Base-by-base conservation (phyloP, 2,329 filamentous ascomycete species). In the Botrytis cinerea region DNA sequence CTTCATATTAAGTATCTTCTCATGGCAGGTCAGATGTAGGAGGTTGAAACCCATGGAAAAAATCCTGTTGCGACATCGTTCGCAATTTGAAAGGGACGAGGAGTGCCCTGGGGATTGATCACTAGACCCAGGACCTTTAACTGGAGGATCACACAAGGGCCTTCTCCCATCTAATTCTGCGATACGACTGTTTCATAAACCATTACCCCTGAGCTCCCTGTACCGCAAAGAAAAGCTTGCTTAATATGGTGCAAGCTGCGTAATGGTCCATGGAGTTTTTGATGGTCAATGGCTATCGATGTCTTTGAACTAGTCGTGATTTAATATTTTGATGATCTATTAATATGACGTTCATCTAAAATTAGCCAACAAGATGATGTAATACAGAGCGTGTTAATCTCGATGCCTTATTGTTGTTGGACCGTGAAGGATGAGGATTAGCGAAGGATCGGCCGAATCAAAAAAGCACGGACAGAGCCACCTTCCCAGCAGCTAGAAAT, bases 401-500 rank as follows among this genome's bases (percentile, higher is more conserved):
- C 48, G 25, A n/a, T 2, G 25, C 10, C 45, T 48, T 48, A 38
- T n/a, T 43, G 38, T 62, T 43, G 60, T 43, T 7, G 16, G 38
- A 9, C 38, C 16, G n/a, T 45, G 38, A 25, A 66, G 45, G 63
- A 66, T 66, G 32, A 51, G 45, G 63, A 45, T 66, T 66, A 18
- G 45, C 32, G 63, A 66, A 66, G 32, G 45, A 66, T 38, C 32
- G 45, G 35, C 45, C 1, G 32, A 32, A 35, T 7, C 18, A 38
- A n/a, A 32, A 48, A 8, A 63, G 28, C 14, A 48, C 45, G 7
- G 28, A 6, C 18, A 51, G 16, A 64, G 28, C 32, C 20, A 25
- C 12, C 25, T 4, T 51, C 12, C 25, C 6, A 12, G 35, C 6
- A 12, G 35, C 32, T 25, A 18, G 5, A 10, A 45, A 45, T 16